Base-by-base conservation (phyloP, 2,329 filamentous ascomycete genomes). In the Parastagonospora nodorum region DNA sequence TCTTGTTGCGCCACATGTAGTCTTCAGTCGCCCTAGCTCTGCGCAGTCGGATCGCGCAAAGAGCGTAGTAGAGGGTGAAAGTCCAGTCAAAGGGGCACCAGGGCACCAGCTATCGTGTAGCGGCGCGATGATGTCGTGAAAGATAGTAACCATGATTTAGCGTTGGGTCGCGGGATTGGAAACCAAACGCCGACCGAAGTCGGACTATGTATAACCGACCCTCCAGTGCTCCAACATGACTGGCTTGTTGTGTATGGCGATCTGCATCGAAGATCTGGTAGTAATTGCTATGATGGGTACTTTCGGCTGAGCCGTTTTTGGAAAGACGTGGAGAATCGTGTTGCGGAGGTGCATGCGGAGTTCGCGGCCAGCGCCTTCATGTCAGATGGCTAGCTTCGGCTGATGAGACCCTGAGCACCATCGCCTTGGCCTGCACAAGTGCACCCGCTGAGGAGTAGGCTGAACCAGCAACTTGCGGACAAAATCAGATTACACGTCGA, bases 1-100 rank as follows among this genome's bases (percentile, higher is more conserved):
- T 53, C 58, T 59, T 64, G 52, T 41, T 61, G 55, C 60, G 66
- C 58, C 58, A 63, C 67, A 69, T 71, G 63, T 68, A 67, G 55
- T 33, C 14, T 19, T 31, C 39, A 24, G n/a, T 14, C 15, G 35
- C 16, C 3, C 33, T 16, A 36, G 14, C 8, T 15, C 10, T 19
- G 35, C 15, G 35, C 35, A 11, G 15, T 38, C 15, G 9, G 16
- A 24, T 10, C 8, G 8, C 37, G 37, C 27, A 37, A 27, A 15
- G 5, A 41, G 28, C 11, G 31, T 39, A 19, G 2, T 14, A 10
- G 9, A 30, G 8, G 33, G 14, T 43, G 31, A 28, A 14, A 28
- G 8, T 12, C 30, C 41, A 43, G 41, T 16, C 4, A 35, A 43
- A 32, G 42, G 27, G 10, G 37, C 42, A 30, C 32, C 29, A 15